Percentiles rank a stretch among this genome's conserved stretches.
These are phyloP conservation scores for Wallacemonas sp. DNA, from an alignment of 208 protist genomes.

Conservation along the genomic window DNA sequence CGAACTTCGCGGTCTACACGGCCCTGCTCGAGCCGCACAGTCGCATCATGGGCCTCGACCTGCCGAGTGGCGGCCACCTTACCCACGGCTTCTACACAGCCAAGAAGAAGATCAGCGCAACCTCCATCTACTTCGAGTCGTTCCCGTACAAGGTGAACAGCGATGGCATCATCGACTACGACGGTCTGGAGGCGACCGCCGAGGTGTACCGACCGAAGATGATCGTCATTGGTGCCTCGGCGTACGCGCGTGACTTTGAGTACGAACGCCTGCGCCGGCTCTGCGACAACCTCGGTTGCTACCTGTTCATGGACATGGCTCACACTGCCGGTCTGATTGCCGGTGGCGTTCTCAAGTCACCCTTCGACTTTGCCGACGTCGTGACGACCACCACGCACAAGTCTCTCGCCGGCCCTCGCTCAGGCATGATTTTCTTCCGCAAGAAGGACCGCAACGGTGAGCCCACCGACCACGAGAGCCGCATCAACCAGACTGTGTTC, in stretches of 20 bases:
- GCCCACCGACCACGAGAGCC: constrained; percentile 86
- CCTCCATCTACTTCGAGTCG: constrained; percentile 98
- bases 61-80: constrained; percentile 91
- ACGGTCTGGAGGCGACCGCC: constrained; percentile 86
- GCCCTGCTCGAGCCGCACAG: constrained; percentile 96
- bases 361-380: constrained; percentile 97
- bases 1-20: constrained; percentile 98
- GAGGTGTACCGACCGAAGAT: constrained; percentile 95
- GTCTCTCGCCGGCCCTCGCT: constrained; percentile 97
- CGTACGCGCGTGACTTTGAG: constrained; percentile 98
- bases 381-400: constrained; percentile 99
- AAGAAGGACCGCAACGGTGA: constrained; percentile 77
- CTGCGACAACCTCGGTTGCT: constrained; percentile 86
- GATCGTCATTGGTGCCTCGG: constrained; percentile 95
- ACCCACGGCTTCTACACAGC: constrained; percentile 98
- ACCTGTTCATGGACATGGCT: constrained; percentile 98
- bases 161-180: constrained; percentile 97
- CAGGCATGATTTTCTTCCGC: constrained; percentile 98
- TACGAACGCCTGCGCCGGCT: constrained; percentile 91
- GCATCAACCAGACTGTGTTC: constrained; percentile 98
- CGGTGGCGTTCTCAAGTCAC: constrained; percentile 68
- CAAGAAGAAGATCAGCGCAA: constrained; percentile 96
- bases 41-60: constrained; percentile 97
- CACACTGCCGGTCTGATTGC: constrained; percentile 96
- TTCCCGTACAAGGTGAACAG: constrained; percentile 95